phyloP scores from a whole-genome alignment of 1,284 basidiomycete species.

The Wolfiporia cocos region DNA sequence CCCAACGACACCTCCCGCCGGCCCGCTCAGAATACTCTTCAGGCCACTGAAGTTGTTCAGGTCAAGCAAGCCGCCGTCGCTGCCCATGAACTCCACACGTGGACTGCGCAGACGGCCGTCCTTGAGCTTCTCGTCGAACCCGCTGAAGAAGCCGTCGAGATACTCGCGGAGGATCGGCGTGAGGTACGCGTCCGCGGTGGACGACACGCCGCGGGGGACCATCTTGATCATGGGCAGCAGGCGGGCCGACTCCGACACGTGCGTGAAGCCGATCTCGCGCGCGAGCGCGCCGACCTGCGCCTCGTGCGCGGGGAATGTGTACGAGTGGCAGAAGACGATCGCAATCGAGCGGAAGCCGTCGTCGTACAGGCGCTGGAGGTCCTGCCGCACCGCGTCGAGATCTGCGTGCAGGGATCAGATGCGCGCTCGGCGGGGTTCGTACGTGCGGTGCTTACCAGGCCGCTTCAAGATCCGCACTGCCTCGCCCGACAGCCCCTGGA shows the following conservation, averaged over 20 bases:
- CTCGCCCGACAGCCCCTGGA: conserved; percentile 85
- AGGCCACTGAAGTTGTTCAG: conserved; percentile 84
- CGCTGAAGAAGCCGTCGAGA: conserved; percentile 88
- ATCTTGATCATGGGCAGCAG: conserved; percentile 95
- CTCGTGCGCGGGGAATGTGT: conserved; percentile 86
- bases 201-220: conserved; percentile 88
- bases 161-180: conserved; percentile 86
- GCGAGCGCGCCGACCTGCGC: conserved; percentile 69
- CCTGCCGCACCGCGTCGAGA: conserved; percentile 39
- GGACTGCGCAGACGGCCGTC: conserved; percentile 43
- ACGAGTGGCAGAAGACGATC: conserved; percentile 87
- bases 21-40: conserved; percentile 84
- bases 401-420: conserved; percentile 32
- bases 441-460: conserved; percentile 45
- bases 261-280: conserved; percentile 74
- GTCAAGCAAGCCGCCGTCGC: conserved; percentile 84
- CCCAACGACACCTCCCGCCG: conserved; percentile 86
- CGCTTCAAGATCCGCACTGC: conserved; percentile 82
- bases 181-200: conserved; percentile 95
- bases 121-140: conserved; percentile 74
- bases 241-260: conserved; percentile 85
- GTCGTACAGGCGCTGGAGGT: conserved; percentile 66
- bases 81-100: conserved; percentile 81
- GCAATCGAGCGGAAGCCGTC: conserved; percentile 82
- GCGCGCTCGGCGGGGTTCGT: neutral